Evolutionary conservation across 306 rosid species (phyloP).

Genomic region (Vigna angularis): DNA sequence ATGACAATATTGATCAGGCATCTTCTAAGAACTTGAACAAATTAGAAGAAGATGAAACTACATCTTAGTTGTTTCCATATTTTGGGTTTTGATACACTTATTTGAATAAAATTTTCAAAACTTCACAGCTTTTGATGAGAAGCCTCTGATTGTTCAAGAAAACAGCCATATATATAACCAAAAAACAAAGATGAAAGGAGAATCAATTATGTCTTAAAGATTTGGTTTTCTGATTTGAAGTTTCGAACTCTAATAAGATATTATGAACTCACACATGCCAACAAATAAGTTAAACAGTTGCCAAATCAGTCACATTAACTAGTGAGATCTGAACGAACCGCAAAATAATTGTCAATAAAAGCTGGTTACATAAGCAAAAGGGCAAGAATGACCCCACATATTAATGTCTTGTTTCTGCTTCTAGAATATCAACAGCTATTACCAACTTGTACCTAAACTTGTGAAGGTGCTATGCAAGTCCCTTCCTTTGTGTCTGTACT

Average conservation of each 20-base stretch:
- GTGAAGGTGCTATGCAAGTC: slow-evolving; percentile 21
- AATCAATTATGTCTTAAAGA: neutral
- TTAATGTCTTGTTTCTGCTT: slow-evolving; percentile 7
- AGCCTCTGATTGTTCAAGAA: neutral
- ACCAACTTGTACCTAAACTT: slow-evolving; percentile 21
- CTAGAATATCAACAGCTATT: neutral
- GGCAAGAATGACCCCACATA: slow-evolving; percentile 31
- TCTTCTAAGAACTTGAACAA: neutral
- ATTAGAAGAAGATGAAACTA: neutral
- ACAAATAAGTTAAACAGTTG: slow-evolving; percentile 10
- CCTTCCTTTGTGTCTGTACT: slow-evolving; percentile 6
- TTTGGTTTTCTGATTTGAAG: slow-evolving; percentile 8
- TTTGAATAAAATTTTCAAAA: neutral
- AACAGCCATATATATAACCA: too few relatives aligned
- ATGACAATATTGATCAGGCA: neutral
- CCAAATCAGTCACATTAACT: slow-evolving; percentile 4
- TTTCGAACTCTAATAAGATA: neutral
- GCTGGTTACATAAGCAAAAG: slow-evolving; percentile 24
- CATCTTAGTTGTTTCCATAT: neutral
- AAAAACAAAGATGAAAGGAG: neutral
- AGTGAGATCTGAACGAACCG: slow-evolving; percentile 23
- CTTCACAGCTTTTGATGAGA: neutral
- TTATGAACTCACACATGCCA: neutral
- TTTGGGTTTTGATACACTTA: neutral
- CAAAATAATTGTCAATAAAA: neutral